A percentile compares a stretch with the other conserved stretches of the same genome.
phyloP scores from a whole-genome alignment of 2,329 filamentous ascomycete species.

The Chrysoporthe deuterocubensis region DNA sequence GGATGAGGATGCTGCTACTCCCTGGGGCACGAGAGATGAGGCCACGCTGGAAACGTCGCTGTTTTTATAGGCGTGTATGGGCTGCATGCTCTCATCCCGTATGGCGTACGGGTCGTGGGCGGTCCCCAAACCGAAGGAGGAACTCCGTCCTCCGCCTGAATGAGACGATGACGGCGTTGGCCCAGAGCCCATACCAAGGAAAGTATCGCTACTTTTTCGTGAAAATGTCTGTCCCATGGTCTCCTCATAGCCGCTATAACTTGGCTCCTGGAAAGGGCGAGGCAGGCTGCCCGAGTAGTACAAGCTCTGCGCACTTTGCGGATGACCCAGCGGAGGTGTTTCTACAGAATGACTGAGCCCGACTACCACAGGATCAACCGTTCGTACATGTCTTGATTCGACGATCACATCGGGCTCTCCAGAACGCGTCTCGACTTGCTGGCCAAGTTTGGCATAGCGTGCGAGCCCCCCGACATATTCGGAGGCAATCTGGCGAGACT shows the following conservation, averaged over 20 bases:
- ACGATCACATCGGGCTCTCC: constrained; percentile 36
- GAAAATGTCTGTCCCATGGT: constrained; percentile 15
- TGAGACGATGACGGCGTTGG: constrained; percentile 34
- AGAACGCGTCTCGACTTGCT: constrained; percentile 38
- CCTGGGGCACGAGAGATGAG: constrained; percentile 44
- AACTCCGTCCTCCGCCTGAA: constrained; percentile 25
- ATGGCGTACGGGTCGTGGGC: constrained; percentile 31
- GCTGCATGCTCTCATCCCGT: constrained; percentile 33
- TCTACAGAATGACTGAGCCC: constrained; percentile 6
- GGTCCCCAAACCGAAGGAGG: constrained; percentile 28
- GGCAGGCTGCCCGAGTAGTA: constrained; percentile 19
- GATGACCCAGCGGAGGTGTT: constrained; percentile 2
- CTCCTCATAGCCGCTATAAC: constrained; percentile 25
- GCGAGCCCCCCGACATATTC: constrained; percentile 82
- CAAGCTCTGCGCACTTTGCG: constrained; percentile 13
- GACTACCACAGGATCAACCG: constrained; percentile 1
- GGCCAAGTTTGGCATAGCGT: constrained; percentile 67
- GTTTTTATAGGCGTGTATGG: constrained; percentile 36
- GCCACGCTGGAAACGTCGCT: constrained; percentile 46
- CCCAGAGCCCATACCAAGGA: constrained; percentile 22
- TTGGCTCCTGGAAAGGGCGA: constrained; percentile 20
- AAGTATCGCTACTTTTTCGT: constrained; percentile 23
- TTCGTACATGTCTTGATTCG: constrained; percentile 24
- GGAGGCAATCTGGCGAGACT: constrained; percentile 86
- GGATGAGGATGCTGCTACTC: constrained; percentile 38